Evolutionary conservation across 2,329 filamentous ascomycete genomes (phyloP), one percentile per base, ranked within the genome.

Genomic region (Neopestalotiopsis sp.): DNA sequence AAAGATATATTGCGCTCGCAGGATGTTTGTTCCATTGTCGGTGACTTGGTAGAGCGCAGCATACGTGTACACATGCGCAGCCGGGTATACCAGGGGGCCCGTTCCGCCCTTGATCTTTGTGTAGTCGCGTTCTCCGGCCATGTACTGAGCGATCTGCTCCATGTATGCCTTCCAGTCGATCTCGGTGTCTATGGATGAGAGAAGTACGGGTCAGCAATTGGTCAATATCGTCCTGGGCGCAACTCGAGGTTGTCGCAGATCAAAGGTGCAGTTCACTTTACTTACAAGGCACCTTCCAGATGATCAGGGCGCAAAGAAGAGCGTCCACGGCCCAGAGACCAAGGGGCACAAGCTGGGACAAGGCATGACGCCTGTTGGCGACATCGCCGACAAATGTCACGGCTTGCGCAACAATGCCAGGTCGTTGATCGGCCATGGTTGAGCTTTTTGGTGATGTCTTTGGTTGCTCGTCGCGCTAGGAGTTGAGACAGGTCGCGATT

Each of bases 131-230:
- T 98, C 95, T 76, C 96, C 96, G 20, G 89, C 86, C 60, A 95
- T 83, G 76, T 92, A 96, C 74, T 95, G 90, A 56, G 88, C 82
- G 59, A 98, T 86, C 77, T 99, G 96, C 79, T 98, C 88, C 95
- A 99, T 98, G 81, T 99, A 99, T 0, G 96, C 94, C 69, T 87
- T 88, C 95, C 95, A 99, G 82, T 99, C 96, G 77, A 99, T 99
- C 81, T 99, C 96, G 58, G 96, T 99, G 79, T 99, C 96, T 87
- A 38, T 28, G 12, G 4, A 2, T n/a, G 13, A 13, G 17, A 49
- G 24, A 10, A 64, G 10, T 17, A 12, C 12, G 4, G 40, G 61
- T 64, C 40, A 64, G 61, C 30, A 40, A 2, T 17, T 10, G 28
- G 24, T 32, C 14, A n/a, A n/a, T 34, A 20, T 2, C 7, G 20